Conservation (phyloP, 306 rosid genomes). For the Geum urbanum region DNA sequence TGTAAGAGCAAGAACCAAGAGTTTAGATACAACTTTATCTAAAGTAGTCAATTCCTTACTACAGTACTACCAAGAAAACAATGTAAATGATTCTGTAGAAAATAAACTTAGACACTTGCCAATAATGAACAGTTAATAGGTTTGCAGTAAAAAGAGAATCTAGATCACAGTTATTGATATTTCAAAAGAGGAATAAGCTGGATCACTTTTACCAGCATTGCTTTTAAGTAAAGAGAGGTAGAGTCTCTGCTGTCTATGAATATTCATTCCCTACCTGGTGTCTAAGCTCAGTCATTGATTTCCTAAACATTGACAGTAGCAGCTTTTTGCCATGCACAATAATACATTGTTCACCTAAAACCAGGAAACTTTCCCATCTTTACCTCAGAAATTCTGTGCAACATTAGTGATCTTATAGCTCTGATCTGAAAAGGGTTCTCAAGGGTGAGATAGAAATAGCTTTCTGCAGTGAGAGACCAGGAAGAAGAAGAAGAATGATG, state of each 20-base stretch:
- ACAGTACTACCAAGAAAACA: neutral
- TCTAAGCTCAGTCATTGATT: constrained; percentile 28
- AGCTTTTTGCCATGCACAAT: constrained; percentile 33
- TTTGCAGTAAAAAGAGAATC: neutral
- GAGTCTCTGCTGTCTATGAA: neutral
- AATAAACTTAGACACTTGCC: neutral
- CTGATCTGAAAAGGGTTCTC: constrained; percentile 24
- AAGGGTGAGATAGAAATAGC: constrained; percentile 24
- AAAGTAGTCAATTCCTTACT: constrained; percentile 5
- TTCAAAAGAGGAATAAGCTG: neutral
- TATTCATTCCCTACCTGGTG: constrained; percentile 5
- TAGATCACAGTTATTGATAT: constrained; percentile 4
- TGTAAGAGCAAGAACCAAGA: constrained; percentile 3
- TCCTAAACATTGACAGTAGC: constrained; percentile 28
- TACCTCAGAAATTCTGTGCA: neutral
- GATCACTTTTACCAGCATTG: constrained; percentile 19
- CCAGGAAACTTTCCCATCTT: constrained; percentile 5
- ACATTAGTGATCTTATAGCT: neutral
- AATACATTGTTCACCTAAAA: constrained; percentile 21
- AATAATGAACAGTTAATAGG: neutral
- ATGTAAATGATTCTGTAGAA: neutral
- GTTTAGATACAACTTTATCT: constrained; percentile 6
- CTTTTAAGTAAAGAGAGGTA: constrained; percentile 18
- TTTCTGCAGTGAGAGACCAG: constrained; percentile 16
- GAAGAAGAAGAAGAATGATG: constrained; percentile 26